Evolutionary conservation across 225 moss, liverwort and hornwort species (phyloP), one percentile per base, ranked within the genome.

Genomic region (Polytrichum commune): DNA sequence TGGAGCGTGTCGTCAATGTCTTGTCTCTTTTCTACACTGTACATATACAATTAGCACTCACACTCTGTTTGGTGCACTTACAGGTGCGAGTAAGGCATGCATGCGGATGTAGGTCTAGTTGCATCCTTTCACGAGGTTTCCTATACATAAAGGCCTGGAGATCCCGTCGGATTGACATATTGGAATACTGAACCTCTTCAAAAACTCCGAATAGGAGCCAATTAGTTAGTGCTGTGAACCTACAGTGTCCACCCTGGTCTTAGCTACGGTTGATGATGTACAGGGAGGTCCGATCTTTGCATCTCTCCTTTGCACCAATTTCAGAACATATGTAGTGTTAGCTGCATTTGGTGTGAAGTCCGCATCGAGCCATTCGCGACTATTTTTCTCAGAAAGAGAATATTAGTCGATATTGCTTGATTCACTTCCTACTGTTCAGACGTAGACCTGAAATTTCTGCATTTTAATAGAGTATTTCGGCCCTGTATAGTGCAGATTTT

Each of bases 101-200:
- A 83, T 83, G 80, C 80, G 83, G 86, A 78, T 80, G 86, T 83
- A 80, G 80, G 58, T 75, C 83, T 83, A 78, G 71, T 61, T 22
- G 68, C 73, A 83, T 83, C 82, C 75, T 68, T 6, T 30, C 1
- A 30, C 75, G 75, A 83, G 71, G 56, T 23, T 63, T 38, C 27
- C 73, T 55, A 46, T 74, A 64, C 75, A 73, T 62, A 53, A 80
- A 78, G 80, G 76, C 62, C 73, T 75, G 80, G 73, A 80, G 73
- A 27, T 30, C 74, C 80, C 78, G 75, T 78, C 68, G 83, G 80
- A 30, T 83, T 78, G 83, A 80, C 78, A 78, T 83, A 78, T 86
- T 78, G 30, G 83, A 83, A 75, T 83, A 76, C 71, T 71, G 68
- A 35, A 65, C 69, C 26, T 78, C 71, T 76, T 64, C 65, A 71